phyloP scores from a whole-genome alignment of 2,329 filamentous ascomycete genomes.

The Penicillium concentricum region DNA sequence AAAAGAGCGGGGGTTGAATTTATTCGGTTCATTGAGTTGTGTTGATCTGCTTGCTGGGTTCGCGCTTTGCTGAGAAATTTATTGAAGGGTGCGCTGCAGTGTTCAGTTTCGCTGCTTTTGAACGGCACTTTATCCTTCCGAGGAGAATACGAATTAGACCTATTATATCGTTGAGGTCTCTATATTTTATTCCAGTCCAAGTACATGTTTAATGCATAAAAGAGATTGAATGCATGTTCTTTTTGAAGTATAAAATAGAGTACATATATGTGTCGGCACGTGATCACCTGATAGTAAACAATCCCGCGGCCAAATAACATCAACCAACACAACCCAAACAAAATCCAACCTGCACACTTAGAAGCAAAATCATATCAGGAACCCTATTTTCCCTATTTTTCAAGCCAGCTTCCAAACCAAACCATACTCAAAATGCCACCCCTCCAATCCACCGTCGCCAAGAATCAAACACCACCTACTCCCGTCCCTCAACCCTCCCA shows the following conservation, averaged over 20 bases:
- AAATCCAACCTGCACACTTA: not conserved
- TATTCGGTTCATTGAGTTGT: constrained; percentile 34
- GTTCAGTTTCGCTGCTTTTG: constrained; percentile 10
- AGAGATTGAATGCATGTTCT: not conserved
- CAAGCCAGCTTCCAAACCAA: not conserved
- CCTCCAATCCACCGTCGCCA: constrained; percentile 25
- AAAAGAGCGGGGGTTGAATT: constrained; percentile 35
- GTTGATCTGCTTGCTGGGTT: constrained; percentile 32
- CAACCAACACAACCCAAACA: not conserved
- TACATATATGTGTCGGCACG: not conserved
- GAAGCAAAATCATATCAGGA: not conserved
- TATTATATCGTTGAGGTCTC: constrained; percentile 12
- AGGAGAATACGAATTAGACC: constrained; percentile 21
- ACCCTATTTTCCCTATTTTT: not conserved
- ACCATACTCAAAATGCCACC: constrained; percentile 13
- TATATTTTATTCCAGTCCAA: not conserved
- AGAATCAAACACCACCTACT: constrained; percentile 25
- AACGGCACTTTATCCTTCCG: constrained; percentile 20
- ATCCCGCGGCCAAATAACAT: not conserved
- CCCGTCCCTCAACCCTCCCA: constrained; percentile 34
- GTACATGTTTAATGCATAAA: not conserved
- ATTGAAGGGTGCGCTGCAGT: constrained; percentile 25
- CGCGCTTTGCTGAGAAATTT: constrained; percentile 30
- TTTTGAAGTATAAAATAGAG: not conserved
- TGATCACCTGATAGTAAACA: constrained; percentile 7